Base-by-base conservation (phyloP, 2,329 filamentous ascomycete species). In the Sporothrix pseudoabietina region DNA sequence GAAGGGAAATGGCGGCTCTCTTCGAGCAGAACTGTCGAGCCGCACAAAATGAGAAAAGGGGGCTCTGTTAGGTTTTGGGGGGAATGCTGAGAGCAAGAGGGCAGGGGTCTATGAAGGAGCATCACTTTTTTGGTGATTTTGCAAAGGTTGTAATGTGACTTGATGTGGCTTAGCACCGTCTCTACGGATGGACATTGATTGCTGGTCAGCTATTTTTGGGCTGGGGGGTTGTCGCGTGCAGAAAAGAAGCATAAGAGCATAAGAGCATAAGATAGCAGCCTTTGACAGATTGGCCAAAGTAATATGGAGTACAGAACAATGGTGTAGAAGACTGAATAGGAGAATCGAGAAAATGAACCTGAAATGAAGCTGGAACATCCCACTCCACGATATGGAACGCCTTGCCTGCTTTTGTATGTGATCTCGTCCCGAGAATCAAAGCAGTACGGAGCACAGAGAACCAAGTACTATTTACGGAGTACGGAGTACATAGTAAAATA, bases 61-160 rank as follows among this genome's bases (percentile, higher is more conserved):
- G 55, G 55, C 26, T 32, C 26, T 57, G 55, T 57, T 32, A 26
- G 52, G 54, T 57, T 26, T 57, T 32, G 22, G 52, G 55, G 49
- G 54, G 55, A 35, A 57, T 57, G 55, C 35, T 57, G 55, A 57
- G 55, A 16, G 26, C 5, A 57, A 12, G 19, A 57, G 55, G 10
- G 26, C 26, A 57, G 55, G 55, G 55, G 55, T 57, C 52, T n/a
- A 6, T 57, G 55, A 57, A 57, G 55, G 55, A 32, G 14, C 55
- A 32, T 22, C 26, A 57, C 55, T 7, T 2, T 16, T 10, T 54
- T 54, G 41, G 41, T 44, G 41, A 44, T 44, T 44, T 44, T 44
- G 10, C 55, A 32, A 32, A 57, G n/a, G 19, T 22, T 22, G 22
- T 26, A n/a, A 35, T 30, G 26, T 32, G 22, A 55, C 47, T 22